Base-by-base conservation (phyloP, 2,329 filamentous ascomycete genomes). In the Penicillium nordicum region DNA sequence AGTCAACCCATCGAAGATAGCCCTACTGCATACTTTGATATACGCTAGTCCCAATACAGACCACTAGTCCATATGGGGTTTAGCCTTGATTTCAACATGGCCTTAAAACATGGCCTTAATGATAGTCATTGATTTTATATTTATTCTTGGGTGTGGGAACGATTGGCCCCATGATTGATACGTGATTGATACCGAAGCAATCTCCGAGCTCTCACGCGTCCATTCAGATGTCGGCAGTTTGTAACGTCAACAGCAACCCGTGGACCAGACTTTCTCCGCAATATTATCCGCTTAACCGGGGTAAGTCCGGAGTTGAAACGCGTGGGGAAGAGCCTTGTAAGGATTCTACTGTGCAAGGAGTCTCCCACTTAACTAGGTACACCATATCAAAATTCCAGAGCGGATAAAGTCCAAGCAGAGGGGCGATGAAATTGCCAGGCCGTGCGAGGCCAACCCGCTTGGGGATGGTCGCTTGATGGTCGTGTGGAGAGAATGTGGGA, bases 401-500 rank as follows among this genome's bases (percentile, higher is more conserved):
- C 58, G 62, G 62, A 47, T 63, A 63, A 64, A 63, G 48, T 57
- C 52, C 55, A 58, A 42, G 37, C 58, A 60, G 56, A 54, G 3
- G 11, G 3, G 37, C 29, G 42, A 49, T 57, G 45, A 34, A 42
- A 38, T 29, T n/a, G n/a, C 40, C 21, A 21, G 34, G 23, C 37
- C n/a, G 9, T 27, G 36, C 27, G 29, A 45, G 50, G 18, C 29
- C 37, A 50, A 42, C 23, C 23, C 25, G 14, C 38, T n/a, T 48
- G 34, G 16, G 21, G 21, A 21, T 21, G 21, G 21, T 21, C 21
- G 21, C 21, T 21, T 21, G 38, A 37, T 29, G 3, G 10, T 27
- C 23, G 14, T 67, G 64, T 63, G 63, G 62, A 56, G 60, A 64
- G 50, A 45, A 34, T 63, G 64, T 66, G 63, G 64, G 62, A 63